Evolutionary conservation across 441 rosid species (phyloP), one percentile per base, ranked within the genome.

Genomic region (Erodium trifolium): DNA sequence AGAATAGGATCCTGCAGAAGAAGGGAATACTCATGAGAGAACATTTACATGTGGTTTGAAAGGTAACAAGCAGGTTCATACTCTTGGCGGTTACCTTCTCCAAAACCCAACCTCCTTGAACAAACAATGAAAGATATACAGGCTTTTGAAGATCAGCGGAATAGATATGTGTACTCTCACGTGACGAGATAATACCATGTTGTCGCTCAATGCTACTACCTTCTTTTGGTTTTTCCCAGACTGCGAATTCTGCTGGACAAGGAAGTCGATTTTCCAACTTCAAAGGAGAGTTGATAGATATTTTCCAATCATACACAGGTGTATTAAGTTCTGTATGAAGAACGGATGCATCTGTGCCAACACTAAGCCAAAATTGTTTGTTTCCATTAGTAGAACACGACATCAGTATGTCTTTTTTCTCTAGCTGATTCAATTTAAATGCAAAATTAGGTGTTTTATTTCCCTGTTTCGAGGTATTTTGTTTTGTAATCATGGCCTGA

Each of bases 261-360:
- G 98, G 92, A 76, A 95, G 96, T 63, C 97, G 95, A 70, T 95
- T 95, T 85, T 95, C 99, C 77, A 95, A 78, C 86, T 87, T 93
- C 83, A 95, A 77, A 71, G 99, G 97, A 72, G 98, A 83, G 78
- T 76, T 88, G 17, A 92, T 76, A 65, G 97, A 88, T 78, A 95
- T 85, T 81, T 80, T 88, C 98, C 99, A 95, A 81, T 95, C 99
- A 83, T 92, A 95, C 63, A 95, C 93, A 66, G 98, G 99, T 77
- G 81, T 74, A 83, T 95, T 95, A 68, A 88, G 80, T 73, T 95
- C 99, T 63, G 98, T 90, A 67, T 89, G 86, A 76, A 95, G 99
- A 76, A 90, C 84, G 3, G 92, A 80, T 10, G 99, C 99, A 78
- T 95, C 98, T 71, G 92, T 82, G 72, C 97, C 88, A 49, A 88